These are phyloP conservation scores for Myriosclerotinia scirpicola DNA, from an alignment of 2,329 filamentous ascomycete genomes.

Conservation along the genomic window DNA sequence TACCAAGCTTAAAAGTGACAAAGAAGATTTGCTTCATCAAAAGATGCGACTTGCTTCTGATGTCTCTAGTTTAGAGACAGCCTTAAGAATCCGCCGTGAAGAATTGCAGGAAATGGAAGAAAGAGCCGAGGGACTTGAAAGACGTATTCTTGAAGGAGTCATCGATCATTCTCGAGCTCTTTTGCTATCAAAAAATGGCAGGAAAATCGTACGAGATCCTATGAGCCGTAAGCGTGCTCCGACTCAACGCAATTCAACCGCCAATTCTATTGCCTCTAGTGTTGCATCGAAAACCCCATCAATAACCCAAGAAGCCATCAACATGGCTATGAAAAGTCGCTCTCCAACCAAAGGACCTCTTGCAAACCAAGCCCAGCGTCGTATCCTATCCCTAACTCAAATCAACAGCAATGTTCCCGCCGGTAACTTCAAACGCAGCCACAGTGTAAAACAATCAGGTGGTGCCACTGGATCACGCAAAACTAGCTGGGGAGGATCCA, in stretches of 20 bases:
- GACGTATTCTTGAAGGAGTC: slow-evolving; percentile 89
- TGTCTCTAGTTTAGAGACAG: slow-evolving; percentile 87
- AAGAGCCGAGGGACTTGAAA: slow-evolving; percentile 84
- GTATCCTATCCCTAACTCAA: slow-evolving; percentile 88
- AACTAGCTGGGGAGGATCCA: slow-evolving; percentile 64
- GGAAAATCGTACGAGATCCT: slow-evolving; percentile 43
- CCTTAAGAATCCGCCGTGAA: slow-evolving; percentile 82
- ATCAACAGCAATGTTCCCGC: slow-evolving; percentile 71
- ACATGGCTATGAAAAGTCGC: slow-evolving; percentile 51
- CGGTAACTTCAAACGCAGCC: slow-evolving; percentile 70
- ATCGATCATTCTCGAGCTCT: slow-evolving; percentile 93
- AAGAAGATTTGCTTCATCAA: slow-evolving; percentile 73
- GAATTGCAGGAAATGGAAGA: slow-evolving; percentile 89
- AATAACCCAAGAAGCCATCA: slow-evolving; percentile 48
- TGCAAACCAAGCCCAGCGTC: slow-evolving; percentile 58
- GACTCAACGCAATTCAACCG: slow-evolving; percentile 46
- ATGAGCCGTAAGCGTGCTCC: slow-evolving; percentile 54
- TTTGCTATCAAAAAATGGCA: slow-evolving; percentile 66
- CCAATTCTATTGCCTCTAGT: slow-evolving; percentile 41
- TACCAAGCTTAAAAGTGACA: slow-evolving; percentile 52
- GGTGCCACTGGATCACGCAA: slow-evolving; percentile 55
- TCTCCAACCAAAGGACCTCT: slow-evolving; percentile 34
- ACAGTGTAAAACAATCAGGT: slow-evolving; percentile 68
- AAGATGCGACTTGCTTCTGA: slow-evolving; percentile 81
- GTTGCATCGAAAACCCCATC: slow-evolving; percentile 37